These are phyloP conservation scores for Spinacia oleracea DNA, from an alignment of 179 eudicot genomes.

Conservation along the genomic window DNA sequence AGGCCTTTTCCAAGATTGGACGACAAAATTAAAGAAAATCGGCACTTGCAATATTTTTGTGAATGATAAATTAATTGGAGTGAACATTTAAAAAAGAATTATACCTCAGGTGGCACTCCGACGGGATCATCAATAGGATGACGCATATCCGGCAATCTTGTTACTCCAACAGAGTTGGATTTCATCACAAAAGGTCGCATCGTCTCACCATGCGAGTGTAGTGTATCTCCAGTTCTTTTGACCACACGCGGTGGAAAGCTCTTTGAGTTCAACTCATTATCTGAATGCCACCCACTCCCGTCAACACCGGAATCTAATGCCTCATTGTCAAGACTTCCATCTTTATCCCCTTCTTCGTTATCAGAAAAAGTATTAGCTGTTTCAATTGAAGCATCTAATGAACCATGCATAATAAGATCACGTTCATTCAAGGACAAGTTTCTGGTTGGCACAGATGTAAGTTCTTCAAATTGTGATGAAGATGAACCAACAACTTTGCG, in stretches of 20 bases:
- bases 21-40: neutral
- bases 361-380: constrained; percentile 65
- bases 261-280: constrained; percentile 67
- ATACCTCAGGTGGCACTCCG: constrained; percentile 94
- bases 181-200: constrained; percentile 32
- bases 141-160: constrained; percentile 40
- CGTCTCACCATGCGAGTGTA: constrained; percentile 37
- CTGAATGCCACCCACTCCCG: constrained; percentile 79
- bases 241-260: constrained; percentile 59
- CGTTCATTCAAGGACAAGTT: constrained; percentile 55
- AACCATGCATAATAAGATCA: constrained; percentile 46
- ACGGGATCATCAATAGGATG: constrained; percentile 53
- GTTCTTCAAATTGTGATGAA: constrained; percentile 44
- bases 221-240: constrained; percentile 39
- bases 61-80: neutral
- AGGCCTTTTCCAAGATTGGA: neutral
- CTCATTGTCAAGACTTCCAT: constrained; percentile 44
- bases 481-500: constrained; percentile 72
- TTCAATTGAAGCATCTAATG: constrained; percentile 51
- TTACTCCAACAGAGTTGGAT: constrained; percentile 35
- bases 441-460: constrained; percentile 42
- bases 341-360: constrained; percentile 64
- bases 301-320: constrained; percentile 39
- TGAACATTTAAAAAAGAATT: neutral
- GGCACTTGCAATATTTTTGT: neutral